A percentile compares a stretch with the other conserved stretches of the same genome.
These are phyloP conservation scores for Phoma sp. DNA, from an alignment of 2,329 filamentous ascomycete species.

Conservation along the genomic window DNA sequence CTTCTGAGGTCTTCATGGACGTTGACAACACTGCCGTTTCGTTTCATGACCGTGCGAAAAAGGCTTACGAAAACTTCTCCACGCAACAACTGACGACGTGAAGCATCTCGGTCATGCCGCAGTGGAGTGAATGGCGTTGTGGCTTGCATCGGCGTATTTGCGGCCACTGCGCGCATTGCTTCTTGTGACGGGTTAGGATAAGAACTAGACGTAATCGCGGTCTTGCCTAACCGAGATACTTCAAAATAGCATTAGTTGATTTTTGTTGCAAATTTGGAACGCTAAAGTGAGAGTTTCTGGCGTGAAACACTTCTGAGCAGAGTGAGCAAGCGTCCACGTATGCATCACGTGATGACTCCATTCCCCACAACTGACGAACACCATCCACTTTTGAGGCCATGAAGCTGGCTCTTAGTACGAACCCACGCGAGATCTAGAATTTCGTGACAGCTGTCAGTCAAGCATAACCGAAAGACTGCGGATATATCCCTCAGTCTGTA, in stretches of 20 bases:
- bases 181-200: neutral
- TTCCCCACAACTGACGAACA: neutral
- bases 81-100: neutral
- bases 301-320: neutral
- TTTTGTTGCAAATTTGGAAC: neutral
- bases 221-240: neutral
- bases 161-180: neutral
- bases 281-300: neutral
- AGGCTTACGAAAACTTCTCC: neutral
- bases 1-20: neutral
- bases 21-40: neutral
- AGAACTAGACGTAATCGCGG: neutral
- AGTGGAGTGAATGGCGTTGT: neutral
- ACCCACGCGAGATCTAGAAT: neutral
- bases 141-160: neutral
- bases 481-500: neutral
- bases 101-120: neutral
- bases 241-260: neutral
- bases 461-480: neutral
- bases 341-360: neutral
- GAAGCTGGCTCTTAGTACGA: no score
- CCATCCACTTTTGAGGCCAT: neutral
- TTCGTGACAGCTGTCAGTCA: neutral
- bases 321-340: neutral
- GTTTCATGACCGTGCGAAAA: neutral